These are phyloP conservation scores for Claviceps paspali DNA, from an alignment of 2,329 filamentous ascomycete species.

Conservation along the genomic window DNA sequence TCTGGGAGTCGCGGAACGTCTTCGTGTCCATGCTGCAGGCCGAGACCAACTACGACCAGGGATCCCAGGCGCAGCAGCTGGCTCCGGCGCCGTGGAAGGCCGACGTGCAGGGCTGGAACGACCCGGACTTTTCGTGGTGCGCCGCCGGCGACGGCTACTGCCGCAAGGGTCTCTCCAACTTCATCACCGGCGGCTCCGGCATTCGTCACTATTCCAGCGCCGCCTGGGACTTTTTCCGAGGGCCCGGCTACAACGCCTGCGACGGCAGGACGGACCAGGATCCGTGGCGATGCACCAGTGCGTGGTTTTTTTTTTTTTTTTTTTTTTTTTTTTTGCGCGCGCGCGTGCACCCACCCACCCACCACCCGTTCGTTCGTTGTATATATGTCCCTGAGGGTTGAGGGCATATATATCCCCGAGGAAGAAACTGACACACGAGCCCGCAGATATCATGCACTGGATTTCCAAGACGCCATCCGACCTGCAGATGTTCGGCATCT, in stretches of 20 bases:
- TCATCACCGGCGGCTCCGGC: constrained; percentile 24
- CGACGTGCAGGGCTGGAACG: constrained; percentile 21
- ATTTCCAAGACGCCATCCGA: constrained; percentile 1
- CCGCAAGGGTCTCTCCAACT: constrained; percentile 26
- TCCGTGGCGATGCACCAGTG: background rate
- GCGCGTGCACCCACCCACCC: no score
- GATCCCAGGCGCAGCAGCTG: constrained; percentile 17
- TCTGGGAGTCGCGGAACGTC: constrained; percentile 32
- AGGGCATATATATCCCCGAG: no score
- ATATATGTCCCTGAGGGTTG: no score
- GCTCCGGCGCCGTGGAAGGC: constrained; percentile 24
- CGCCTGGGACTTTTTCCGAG: constrained; percentile 27
- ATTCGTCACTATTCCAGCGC: constrained; percentile 27
- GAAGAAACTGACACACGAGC: background rate
- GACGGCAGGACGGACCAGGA: constrained; percentile 5
- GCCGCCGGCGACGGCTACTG: constrained; percentile 19
- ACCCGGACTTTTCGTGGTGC: constrained; percentile 28
- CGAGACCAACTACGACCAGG: constrained; percentile 31
- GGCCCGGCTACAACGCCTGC: constrained; percentile 21
- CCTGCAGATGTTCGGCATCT: constrained; percentile 2
- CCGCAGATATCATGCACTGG: constrained; percentile 2
- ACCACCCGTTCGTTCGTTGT: no score
- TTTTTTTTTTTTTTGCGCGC: no score
- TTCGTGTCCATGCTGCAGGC: constrained; percentile 35
- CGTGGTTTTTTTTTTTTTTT: no score